phyloP scores from a whole-genome alignment of 2,329 filamentous ascomycete species.

The Graphilbum sp. region DNA sequence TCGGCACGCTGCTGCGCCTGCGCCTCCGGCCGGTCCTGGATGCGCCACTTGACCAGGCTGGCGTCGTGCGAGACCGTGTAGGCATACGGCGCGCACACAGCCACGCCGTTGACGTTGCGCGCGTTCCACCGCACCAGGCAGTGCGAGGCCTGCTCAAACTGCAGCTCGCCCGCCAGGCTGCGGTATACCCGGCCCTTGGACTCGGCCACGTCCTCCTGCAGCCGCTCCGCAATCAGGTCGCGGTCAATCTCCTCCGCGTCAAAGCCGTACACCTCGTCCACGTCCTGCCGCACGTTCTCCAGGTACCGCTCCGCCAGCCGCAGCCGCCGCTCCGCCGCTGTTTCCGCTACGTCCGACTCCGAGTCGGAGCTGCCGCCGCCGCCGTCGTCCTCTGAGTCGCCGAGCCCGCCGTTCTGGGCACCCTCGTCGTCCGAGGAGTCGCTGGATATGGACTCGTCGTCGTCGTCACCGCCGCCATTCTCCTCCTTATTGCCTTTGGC shows the following conservation, averaged over 20 bases:
- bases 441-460: slow-evolving; percentile 21
- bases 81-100: slow-evolving; percentile 60
- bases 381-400: slow-evolving; percentile 51
- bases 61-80: slow-evolving; percentile 85
- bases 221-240: slow-evolving; percentile 76
- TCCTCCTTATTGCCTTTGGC: too few relatives aligned
- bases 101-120: slow-evolving; percentile 61
- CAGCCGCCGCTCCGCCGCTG: slow-evolving; percentile 72
- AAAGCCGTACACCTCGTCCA: slow-evolving; percentile 63
- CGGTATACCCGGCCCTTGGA: slow-evolving; percentile 81
- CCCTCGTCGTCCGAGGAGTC: slow-evolving; percentile 68
- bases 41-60: slow-evolving; percentile 75
- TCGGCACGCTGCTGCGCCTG: slow-evolving; percentile 43
- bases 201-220: slow-evolving; percentile 87
- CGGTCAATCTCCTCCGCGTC: slow-evolving; percentile 88
- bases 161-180: slow-evolving; percentile 56
- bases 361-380: too few relatives aligned
- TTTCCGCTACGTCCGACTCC: slow-evolving; percentile 46
- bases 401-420: slow-evolving; percentile 49
- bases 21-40: slow-evolving; percentile 48
- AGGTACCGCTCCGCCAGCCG: slow-evolving; percentile 85
- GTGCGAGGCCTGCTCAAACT: slow-evolving; percentile 49
- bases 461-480: slow-evolving; percentile 17
- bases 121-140: slow-evolving; percentile 67
- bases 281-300: slow-evolving; percentile 71